These are phyloP conservation scores for Cryptococcus deneoformans DNA, from an alignment of 1,284 basidiomycete genomes.

Conservation along the genomic window DNA sequence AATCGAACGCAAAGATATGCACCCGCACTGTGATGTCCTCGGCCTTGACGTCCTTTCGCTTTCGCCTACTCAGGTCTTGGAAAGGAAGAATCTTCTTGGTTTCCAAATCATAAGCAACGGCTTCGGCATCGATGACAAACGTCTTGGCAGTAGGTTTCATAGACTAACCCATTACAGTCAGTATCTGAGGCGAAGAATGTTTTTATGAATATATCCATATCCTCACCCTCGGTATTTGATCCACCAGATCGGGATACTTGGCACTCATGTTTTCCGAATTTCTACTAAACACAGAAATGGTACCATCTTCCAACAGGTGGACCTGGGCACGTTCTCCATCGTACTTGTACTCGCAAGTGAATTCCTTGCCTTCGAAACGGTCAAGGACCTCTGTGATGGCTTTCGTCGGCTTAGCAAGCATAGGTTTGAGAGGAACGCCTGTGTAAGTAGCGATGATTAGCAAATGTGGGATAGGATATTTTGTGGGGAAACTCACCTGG, in stretches of 20 bases:
- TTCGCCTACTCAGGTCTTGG: constrained; percentile 80
- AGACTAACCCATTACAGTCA: constrained; percentile 56
- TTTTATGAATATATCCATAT: constrained; percentile 14
- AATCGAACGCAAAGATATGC: constrained; percentile 58
- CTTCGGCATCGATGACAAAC: constrained; percentile 80
- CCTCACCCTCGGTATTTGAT: constrained; percentile 80
- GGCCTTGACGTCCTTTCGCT: constrained; percentile 76
- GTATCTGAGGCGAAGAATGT: constrained; percentile 16
- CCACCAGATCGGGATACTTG: constrained; percentile 96
- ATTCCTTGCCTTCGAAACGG: constrained; percentile 90
- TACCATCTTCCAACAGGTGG: constrained; percentile 75
- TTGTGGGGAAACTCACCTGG: constrained; percentile 58
- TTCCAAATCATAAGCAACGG: constrained; percentile 70
- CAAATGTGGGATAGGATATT: constrained; percentile 1
- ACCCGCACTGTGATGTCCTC: constrained; percentile 59
- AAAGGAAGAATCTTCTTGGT: constrained; percentile 70
- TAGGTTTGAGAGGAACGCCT: constrained; percentile 92
- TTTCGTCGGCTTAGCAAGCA: constrained; percentile 99
- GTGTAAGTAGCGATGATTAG: background rate
- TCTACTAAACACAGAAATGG: constrained; percentile 84
- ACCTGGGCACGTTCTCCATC: constrained; percentile 97
- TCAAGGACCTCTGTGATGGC: constrained; percentile 99
- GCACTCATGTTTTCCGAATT: constrained; percentile 99
- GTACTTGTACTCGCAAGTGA: constrained; percentile 99
- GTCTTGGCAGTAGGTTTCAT: constrained; percentile 73